phyloP scores from a whole-genome alignment of 2,329 filamentous ascomycete species.

The Pseudogymnoascus sp. region DNA sequence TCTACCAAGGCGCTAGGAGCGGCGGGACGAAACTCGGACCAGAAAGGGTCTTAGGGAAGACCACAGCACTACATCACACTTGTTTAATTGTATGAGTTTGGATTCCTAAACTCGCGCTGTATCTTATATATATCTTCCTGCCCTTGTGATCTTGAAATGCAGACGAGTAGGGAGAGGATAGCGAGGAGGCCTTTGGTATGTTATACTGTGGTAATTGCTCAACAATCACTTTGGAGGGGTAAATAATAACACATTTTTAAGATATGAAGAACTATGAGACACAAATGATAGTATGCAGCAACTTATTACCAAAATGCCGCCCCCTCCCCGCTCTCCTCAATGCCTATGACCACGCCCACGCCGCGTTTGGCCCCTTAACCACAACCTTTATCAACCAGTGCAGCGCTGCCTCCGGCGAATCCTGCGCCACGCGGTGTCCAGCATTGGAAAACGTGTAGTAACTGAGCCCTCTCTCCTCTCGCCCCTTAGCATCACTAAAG shows the following conservation, averaged over 20 bases:
- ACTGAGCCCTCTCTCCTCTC: conserved; percentile 9
- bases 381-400: conserved; percentile 1
- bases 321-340: neutral
- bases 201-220: neutral
- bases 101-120: no score
- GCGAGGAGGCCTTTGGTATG: no score
- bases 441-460: conserved; percentile 8
- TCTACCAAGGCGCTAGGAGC: neutral
- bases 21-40: neutral
- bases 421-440: conserved; percentile 4
- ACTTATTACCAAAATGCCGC: neutral
- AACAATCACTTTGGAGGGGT: neutral
- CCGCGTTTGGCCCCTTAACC: neutral
- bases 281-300: neutral
- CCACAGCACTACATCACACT: no score
- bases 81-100: no score
- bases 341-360: neutral
- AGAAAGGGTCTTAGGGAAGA: neutral
- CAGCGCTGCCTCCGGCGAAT: neutral
- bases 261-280: neutral
- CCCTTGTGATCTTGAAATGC: no score
- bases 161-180: no score
- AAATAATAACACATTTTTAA: neutral
- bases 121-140: no score
- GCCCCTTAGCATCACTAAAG: no score